These are phyloP conservation scores for Neurospora sp. DNA, from an alignment of 2,329 filamentous ascomycete species.

Conservation along the genomic window DNA sequence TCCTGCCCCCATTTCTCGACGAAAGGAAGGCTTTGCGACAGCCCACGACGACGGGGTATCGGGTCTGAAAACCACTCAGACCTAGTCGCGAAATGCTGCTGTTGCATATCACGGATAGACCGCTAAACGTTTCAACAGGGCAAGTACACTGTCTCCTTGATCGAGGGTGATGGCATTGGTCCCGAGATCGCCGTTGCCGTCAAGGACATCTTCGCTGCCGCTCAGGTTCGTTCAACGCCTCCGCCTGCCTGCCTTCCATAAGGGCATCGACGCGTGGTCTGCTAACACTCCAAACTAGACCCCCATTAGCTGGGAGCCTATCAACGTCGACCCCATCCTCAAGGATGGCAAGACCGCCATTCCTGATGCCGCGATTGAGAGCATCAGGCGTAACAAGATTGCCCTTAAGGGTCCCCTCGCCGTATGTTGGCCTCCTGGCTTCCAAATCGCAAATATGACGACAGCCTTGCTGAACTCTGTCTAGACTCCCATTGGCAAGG, in stretches of 20 bases:
- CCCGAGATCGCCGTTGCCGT: constrained; percentile 96
- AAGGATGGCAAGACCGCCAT: constrained; percentile 96
- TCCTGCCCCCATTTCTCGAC: constrained; percentile 10
- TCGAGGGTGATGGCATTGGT: constrained; percentile 98
- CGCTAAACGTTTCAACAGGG: constrained; percentile 48
- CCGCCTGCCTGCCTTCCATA: constrained; percentile 18
- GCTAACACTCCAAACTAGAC: constrained; percentile 40
- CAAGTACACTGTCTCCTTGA: constrained; percentile 91
- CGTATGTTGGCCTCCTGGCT: constrained; percentile 40
- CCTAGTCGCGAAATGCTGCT: constrained; percentile 4
- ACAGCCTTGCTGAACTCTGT: constrained; percentile 12
- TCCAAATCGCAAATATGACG: neutral
- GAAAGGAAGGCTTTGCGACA: constrained; percentile 12
- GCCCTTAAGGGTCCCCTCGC: constrained; percentile 97
- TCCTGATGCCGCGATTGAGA: constrained; percentile 83
- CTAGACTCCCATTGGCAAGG: constrained; percentile 92
- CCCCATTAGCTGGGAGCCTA: constrained; percentile 92
- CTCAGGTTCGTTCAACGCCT: constrained; percentile 54
- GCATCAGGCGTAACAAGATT: constrained; percentile 91
- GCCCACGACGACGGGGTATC: constrained; percentile 4
- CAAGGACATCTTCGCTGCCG: constrained; percentile 96
- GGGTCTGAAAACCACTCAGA: constrained; percentile 17
- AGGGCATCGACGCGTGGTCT: neutral
- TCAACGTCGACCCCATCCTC: constrained; percentile 88
- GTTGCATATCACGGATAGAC: neutral